Percentiles rank a stretch among this genome's conserved stretches.
These are phyloP conservation scores for Auriscalpium vulgare DNA, from an alignment of 768 basidiomycete genomes.

Conservation along the genomic window DNA sequence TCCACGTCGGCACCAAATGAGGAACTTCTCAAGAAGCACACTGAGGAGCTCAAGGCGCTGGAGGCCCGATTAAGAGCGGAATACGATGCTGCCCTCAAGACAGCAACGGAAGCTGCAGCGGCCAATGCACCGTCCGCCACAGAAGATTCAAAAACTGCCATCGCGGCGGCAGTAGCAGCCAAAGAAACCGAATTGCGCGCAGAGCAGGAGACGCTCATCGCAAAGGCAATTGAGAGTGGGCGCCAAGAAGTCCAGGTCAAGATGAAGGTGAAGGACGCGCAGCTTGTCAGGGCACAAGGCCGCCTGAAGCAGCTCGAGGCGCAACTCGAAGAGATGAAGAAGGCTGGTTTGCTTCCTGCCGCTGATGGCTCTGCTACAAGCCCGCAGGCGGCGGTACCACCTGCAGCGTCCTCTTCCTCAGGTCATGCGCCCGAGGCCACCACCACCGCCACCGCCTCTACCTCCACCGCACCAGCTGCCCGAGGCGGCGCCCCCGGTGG, in stretches of 20 bases:
- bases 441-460: conserved; percentile 21
- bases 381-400: not conserved
- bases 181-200: conserved; percentile 40
- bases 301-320: conserved; percentile 64
- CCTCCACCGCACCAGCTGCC: conserved; percentile 7
- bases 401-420: conserved; percentile 14
- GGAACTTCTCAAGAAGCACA: conserved; percentile 44
- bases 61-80: conserved; percentile 45
- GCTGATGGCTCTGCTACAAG: not conserved
- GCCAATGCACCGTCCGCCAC: conserved; percentile 13
- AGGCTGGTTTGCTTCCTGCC: conserved; percentile 35
- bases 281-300: conserved; percentile 51
- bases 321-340: conserved; percentile 50
- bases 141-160: conserved; percentile 34
- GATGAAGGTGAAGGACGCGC: conserved; percentile 62
- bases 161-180: conserved; percentile 41
- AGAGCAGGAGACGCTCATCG: conserved; percentile 48
- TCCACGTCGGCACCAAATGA: conserved; percentile 23
- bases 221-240: conserved; percentile 60
- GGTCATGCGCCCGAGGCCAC: conserved; percentile 13
- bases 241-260: conserved; percentile 55
- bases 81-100: conserved; percentile 46
- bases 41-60: conserved; percentile 49
- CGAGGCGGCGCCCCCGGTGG: not conserved
- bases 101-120: conserved; percentile 29